phyloP scores from a whole-genome alignment of 1,284 basidiomycete genomes.

The Ganoderma sp. region DNA sequence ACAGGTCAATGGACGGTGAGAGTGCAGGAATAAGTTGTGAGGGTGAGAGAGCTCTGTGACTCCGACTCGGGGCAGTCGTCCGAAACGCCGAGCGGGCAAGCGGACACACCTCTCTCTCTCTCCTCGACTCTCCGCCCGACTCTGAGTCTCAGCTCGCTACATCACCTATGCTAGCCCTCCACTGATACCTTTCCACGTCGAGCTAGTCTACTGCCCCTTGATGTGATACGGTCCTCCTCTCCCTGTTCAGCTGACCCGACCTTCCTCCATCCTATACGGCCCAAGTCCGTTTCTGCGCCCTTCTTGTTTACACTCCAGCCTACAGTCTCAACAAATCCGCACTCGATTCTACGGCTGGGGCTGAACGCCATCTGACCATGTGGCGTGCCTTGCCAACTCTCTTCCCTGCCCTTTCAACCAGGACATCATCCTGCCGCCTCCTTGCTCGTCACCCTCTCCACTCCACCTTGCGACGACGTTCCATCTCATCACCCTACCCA shows the following conservation, averaged over 20 bases:
- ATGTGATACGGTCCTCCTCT: background rate
- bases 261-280: background rate
- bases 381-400: background rate
- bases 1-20: no score
- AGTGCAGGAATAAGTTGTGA: no score
- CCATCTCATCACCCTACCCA: background rate
- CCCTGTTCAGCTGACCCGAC: background rate
- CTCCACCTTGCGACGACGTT: background rate
- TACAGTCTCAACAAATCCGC: background rate
- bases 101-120: no score
- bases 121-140: background rate
- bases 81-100: no score
- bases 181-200: background rate
- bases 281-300: background rate
- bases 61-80: no score
- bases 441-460: background rate
- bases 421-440: background rate
- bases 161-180: background rate
- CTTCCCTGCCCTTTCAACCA: background rate
- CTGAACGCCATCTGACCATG: background rate
- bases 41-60: no score
- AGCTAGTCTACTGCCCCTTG: background rate
- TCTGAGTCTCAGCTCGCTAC: background rate
- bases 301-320: background rate
- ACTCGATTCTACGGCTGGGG: background rate